Base-by-base conservation (phyloP, 2,329 filamentous ascomycete species). In the Didymella lethalis region DNA sequence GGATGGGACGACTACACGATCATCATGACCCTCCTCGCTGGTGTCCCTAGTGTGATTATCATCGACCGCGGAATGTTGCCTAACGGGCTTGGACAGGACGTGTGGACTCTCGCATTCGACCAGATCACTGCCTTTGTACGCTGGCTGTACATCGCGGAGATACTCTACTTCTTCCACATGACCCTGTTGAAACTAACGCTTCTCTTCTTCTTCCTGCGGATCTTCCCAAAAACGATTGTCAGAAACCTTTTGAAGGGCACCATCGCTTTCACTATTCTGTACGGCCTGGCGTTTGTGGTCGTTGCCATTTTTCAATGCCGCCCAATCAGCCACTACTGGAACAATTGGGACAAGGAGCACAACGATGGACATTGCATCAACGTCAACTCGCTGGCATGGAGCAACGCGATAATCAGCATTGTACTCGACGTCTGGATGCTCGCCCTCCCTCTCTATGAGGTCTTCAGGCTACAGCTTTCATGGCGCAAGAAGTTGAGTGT, bases 61-160 rank as follows among this genome's bases (percentile, higher is more conserved):
- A 71, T 65, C 40, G 68, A 70, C 31, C 53, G 55, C 16, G 64
- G 52, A 8, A 46, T 61, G 14, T 26, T 68, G 8, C 51, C 57
- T 1, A 68, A 68, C n/a, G 84, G 84, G 1, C 70, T 85, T 7
- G 83, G 84, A 7, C 76, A 68, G 18, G 84, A 86, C 47, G 75
- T 85, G 16, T 86, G 83, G 83, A 83, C 81, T 0, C 59, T 86
- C 4, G 59, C 73, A 0, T 69, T 75, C 0, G 67, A 75, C 0
- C 64, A 77, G 16, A 78, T 86, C 45, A 82, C 78, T 28, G 67
- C 68, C 0, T 83, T 86, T 28, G 69, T 77, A 31, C 56, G 62
- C 44, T 66, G 62, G 44, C 70, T 76, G 47, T 77, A 75, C 62
- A 61, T 69, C 11, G 60, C 72, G 46, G 72, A 76, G 49, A 61